These are phyloP conservation scores for Arxiozyma heterogenica DNA, from an alignment of 1,139 yeast genomes.

Conservation along the genomic window DNA sequence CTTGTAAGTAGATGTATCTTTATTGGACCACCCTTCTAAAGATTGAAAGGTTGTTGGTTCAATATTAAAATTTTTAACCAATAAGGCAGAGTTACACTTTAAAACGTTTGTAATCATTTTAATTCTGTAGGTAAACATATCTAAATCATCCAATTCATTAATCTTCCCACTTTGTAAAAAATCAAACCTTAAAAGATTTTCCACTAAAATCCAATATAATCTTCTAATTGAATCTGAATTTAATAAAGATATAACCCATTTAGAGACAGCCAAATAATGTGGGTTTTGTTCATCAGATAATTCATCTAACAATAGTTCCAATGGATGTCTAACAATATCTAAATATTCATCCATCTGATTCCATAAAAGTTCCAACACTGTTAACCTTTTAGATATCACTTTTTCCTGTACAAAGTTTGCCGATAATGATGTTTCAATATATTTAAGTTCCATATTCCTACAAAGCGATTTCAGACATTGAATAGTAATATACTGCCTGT, in stretches of 20 bases:
- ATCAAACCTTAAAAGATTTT: conserved; percentile 21
- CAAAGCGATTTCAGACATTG: conserved; percentile 19
- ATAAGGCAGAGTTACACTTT: conserved; percentile 34
- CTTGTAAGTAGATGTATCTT: conserved; percentile 54
- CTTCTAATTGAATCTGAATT: conserved; percentile 50
- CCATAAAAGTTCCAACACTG: conserved; percentile 53
- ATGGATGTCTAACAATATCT: conserved; percentile 49
- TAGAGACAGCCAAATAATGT: conserved; percentile 39
- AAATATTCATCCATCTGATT: conserved; percentile 42
- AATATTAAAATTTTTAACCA: conserved; percentile 41
- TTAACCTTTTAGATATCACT: conserved; percentile 33
- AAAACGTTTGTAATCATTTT: conserved; percentile 45
- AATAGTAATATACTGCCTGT: conserved; percentile 26
- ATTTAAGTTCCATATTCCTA: conserved; percentile 28
- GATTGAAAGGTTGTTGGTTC: conserved; percentile 47
- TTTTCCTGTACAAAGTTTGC: conserved; percentile 39
- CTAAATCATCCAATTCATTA: conserved; percentile 45
- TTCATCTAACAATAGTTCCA: conserved; percentile 63
- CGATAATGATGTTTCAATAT: conserved; percentile 54
- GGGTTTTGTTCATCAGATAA: conserved; percentile 37
- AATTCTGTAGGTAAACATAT: conserved; percentile 49
- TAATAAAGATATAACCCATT: conserved; percentile 48
- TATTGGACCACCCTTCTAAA: conserved; percentile 32
- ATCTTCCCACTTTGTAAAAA: conserved; percentile 17
- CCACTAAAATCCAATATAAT: conserved; percentile 42